Base-by-base conservation (phyloP, 495 filamentous ascomycete genomes). In the Xylaria longipes region DNA sequence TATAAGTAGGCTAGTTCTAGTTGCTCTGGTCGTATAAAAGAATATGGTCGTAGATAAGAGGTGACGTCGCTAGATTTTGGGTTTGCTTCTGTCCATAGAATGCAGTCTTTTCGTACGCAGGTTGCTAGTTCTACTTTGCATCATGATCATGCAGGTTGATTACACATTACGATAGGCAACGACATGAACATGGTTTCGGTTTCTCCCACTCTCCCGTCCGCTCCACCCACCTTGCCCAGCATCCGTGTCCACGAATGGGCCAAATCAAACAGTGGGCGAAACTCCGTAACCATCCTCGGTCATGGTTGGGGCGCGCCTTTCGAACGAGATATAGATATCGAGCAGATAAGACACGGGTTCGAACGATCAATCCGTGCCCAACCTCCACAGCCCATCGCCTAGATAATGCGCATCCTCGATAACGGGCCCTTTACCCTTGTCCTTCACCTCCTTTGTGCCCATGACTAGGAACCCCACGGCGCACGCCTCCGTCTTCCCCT, bases 391-490 rank as follows among this genome's bases (percentile, higher is more conserved):
- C 66, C 95, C 96, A 89, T 99, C 96, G 8, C 97, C 96, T 57
- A 98, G 79, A 86, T 90, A 98, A 89, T 98, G 95, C 63, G 92
- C 93, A 71, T 91, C 89, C 85, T 99, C 96, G 76, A 98, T 92
- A 29, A 92, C 96, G 43, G 94, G 91, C 1, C 94, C 97, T 84
- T 97, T 97, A 72, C 92, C 93, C 84, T 95, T 93, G 76, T 88
- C 91, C 88, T 93, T 97, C 74, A 97, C 93, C 81, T 98, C 94
- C 86, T 92, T 90, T 0, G 96, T 98, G 15, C 94, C 92, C 86
- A 93, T 91, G 83, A 91, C 92, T 84, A 98, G 78, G 78, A 91
- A 80, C 3, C 96, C 96, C 35, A 99, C 91, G 58, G 97, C 86
- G 84, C 94, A 97, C 54, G 94, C 93, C 84, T 95, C 89, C 79